Conservation (phyloP, 306 rosid genomes). For the Carpinus viminea region DNA sequence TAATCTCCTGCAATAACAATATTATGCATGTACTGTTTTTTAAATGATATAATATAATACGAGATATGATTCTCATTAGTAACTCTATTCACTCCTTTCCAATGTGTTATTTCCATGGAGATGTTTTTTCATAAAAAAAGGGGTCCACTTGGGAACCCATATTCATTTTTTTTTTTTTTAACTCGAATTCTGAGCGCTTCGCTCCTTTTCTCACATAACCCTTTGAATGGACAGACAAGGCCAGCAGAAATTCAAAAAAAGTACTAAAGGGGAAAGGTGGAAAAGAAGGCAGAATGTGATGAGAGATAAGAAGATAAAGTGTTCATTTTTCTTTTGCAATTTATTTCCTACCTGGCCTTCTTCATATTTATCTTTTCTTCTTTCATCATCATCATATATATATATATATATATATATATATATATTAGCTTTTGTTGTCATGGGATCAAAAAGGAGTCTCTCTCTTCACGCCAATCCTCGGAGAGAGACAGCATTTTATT, state of each 20-base stretch:
- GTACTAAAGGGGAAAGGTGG: slow-evolving; percentile 53
- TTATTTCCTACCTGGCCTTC: not conserved
- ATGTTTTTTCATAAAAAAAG: slow-evolving; percentile 26
- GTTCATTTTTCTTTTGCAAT: not conserved
- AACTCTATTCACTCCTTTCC: slow-evolving; percentile 18
- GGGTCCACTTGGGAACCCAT: slow-evolving; percentile 37
- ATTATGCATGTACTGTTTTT: slow-evolving; percentile 32
- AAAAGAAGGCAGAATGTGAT: slow-evolving; percentile 35
- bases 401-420: not conserved
- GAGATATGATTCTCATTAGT: slow-evolving; percentile 23
- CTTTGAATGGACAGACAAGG: slow-evolving; percentile 71
- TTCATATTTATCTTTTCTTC: slow-evolving; percentile 23
- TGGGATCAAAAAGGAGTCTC: slow-evolving; percentile 23
- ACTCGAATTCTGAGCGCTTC: slow-evolving; percentile 33
- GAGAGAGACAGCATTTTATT: slow-evolving; percentile 81
- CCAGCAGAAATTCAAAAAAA: slow-evolving; percentile 72
- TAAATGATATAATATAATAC: slow-evolving; percentile 16
- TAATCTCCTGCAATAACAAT: slow-evolving; percentile 2
- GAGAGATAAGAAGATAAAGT: slow-evolving; percentile 21
- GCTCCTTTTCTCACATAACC: slow-evolving; percentile 51
- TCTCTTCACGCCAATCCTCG: slow-evolving; percentile 64
- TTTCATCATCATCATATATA: not conserved
- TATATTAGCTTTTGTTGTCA: slow-evolving; percentile 18
- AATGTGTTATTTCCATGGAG: slow-evolving; percentile 16
- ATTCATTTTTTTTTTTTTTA: slow-evolving; percentile 26